Percentiles rank a stretch among this genome's conserved stretches.
Evolutionary conservation across 371 early-diverging fungal species (phyloP).

Genomic region (Rhizopus delemar): DNA sequence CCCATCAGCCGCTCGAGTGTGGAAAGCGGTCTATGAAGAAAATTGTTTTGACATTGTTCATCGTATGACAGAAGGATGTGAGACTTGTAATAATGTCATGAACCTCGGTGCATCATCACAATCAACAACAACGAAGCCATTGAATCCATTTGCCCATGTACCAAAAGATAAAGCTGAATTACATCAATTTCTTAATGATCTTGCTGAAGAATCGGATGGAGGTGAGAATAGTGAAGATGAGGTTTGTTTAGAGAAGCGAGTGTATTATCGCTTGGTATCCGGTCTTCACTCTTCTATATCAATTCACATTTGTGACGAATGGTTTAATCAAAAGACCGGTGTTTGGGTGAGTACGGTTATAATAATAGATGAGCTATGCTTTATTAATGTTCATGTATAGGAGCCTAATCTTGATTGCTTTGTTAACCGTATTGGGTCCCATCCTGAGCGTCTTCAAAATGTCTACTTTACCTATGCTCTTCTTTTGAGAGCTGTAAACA

Average conservation of each 20-base stretch:
- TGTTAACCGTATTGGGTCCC: slow-evolving; percentile 79
- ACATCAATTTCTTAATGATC: slow-evolving; percentile 42
- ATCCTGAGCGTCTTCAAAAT: slow-evolving; percentile 92
- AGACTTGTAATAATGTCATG: slow-evolving; percentile 36
- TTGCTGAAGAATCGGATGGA: slow-evolving; percentile 55
- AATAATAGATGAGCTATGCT: too few relatives aligned
- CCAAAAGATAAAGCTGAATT: slow-evolving; percentile 37
- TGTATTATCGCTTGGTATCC: slow-evolving; percentile 91
- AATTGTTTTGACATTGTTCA: slow-evolving; percentile 88
- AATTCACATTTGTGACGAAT: slow-evolving; percentile 93
- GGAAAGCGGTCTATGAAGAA: slow-evolving; percentile 94
- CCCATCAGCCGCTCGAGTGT: slow-evolving; percentile 81
- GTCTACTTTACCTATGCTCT: slow-evolving; percentile 91
- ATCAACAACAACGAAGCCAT: slow-evolving; percentile 22
- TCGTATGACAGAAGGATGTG: slow-evolving; percentile 59
- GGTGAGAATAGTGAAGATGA: slow-evolving; percentile 36
- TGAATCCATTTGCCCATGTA: slow-evolving; percentile 36
- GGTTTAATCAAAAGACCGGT: slow-evolving; percentile 83
- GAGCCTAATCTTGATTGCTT: slow-evolving; percentile 89
- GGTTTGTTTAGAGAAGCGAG: slow-evolving; percentile 85
- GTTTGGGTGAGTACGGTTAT: slow-evolving; percentile 66
- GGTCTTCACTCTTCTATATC: slow-evolving; percentile 97
- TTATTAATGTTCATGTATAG: slow-evolving; percentile 17
- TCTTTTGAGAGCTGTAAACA: slow-evolving; percentile 81
- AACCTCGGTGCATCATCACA: background rate